Base-by-base conservation (phyloP, 768 basidiomycete species). In the Lentinula lateritia region DNA sequence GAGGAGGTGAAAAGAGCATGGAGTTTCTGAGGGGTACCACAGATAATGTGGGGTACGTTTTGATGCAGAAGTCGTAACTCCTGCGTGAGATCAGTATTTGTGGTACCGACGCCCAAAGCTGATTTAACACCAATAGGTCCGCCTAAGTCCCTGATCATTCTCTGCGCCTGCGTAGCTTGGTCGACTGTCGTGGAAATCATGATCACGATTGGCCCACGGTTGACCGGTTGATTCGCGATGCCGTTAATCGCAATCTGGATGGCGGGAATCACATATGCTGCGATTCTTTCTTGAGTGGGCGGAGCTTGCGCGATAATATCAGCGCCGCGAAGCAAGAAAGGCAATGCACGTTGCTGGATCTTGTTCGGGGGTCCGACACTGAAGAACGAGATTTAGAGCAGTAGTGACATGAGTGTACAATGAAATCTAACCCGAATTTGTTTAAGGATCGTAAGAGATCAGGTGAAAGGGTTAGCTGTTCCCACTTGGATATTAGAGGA, bases 301-400 rank as follows among this genome's bases (percentile, higher is more conserved):
- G 97, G 97, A 9, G 96, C 97, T 75, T 99, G 97, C 8, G 96
- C 95, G 68, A 99, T 98, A 69, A 98, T 98, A 68, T 99, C 97
- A 41, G 93, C 86, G 7, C 94, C 95, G 56, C 90, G 85, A 38
- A 98, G 81, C 62, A 99, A 85, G 77, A 98, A 98, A 6, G 97
- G 97, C 54, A 99, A 78, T 50, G 97, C 95, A 52, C 96, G 85
- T 70, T 96, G 94, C 74, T 98, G 97, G 66, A 99, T 97, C 79
- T 99, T 99, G 74, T 98, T 98, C 6, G 97, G 97, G 1, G 97
- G 97, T 0, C 96, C 95, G 64, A 98, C 89, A 45, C 95, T 95
- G 68, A 28, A 61, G 45, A 28, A 63, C 36, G 61, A 58, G 58
- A 61, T 53, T 58, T 23, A 57, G 43, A 35, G 62, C 38, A 39